phyloP scores from a whole-genome alignment of 352 stramenopile species.

The Pythium scleroteichum region DNA sequence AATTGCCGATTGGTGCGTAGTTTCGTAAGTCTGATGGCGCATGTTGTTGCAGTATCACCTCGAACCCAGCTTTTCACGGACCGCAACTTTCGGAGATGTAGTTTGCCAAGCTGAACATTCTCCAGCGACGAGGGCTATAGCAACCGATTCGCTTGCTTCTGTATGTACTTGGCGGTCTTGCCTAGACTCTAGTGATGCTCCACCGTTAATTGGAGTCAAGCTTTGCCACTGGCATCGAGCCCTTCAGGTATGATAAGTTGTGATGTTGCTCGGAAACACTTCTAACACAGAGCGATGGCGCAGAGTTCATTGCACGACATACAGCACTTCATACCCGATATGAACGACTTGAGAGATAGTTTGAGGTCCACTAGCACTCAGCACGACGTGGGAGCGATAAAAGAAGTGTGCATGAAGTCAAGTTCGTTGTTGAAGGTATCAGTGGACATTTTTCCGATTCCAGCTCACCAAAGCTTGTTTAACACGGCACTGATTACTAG shows the following conservation, averaged over 20 bases:
- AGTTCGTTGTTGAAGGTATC: slow-evolving; percentile 19
- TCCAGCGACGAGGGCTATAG: neutral
- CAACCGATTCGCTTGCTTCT: slow-evolving; percentile 2
- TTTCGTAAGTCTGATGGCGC: neutral
- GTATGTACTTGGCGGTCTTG: slow-evolving; percentile 22
- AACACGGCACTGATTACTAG: neutral
- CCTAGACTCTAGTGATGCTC: slow-evolving; percentile 4
- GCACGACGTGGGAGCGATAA: neutral
- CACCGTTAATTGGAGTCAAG: neutral
- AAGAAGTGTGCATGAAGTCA: slow-evolving; percentile 15
- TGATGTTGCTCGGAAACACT: neutral
- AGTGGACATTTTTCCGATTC: neutral
- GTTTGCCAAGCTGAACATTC: neutral
- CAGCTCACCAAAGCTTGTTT: neutral
- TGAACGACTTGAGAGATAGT: slow-evolving; percentile 12
- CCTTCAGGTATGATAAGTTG: slow-evolving; percentile 3
- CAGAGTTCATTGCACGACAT: slow-evolving; percentile 11
- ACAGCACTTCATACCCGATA: slow-evolving; percentile 3
- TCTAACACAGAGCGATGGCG: neutral
- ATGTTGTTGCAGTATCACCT: slow-evolving; percentile 13
- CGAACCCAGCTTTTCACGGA: neutral
- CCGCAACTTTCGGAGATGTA: neutral
- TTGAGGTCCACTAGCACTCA: neutral
- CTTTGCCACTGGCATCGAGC: slow-evolving; percentile 15
- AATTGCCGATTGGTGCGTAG: neutral